Evolutionary conservation across 768 basidiomycete genomes (phyloP).

Genomic region (Lactarius pseudohatsudake): DNA sequence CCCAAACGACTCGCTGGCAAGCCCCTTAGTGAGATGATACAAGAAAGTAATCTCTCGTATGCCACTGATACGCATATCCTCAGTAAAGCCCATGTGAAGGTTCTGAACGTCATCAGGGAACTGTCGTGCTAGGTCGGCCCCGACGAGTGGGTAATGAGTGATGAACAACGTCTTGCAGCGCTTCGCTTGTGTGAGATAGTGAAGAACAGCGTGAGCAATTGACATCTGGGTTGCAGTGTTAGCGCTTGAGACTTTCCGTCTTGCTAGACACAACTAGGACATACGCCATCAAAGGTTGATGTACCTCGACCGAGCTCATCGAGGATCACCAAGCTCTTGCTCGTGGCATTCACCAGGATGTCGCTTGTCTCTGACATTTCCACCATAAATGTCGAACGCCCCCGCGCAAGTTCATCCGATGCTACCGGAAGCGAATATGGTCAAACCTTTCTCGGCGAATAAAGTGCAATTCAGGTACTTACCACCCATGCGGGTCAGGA

Average conservation of each 20-base stretch:
- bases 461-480: conserved; percentile 30
- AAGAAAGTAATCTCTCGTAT: conserved; percentile 82
- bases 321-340: conserved; percentile 79
- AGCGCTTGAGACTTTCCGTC: conserved; percentile 32
- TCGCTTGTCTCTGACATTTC: conserved; percentile 94
- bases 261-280: conserved; percentile 15
- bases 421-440: conserved; percentile 44
- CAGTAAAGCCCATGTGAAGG: conserved; percentile 83
- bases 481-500: conserved; percentile 91
- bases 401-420: conserved; percentile 81
- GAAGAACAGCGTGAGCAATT: conserved; percentile 78
- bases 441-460: conserved; percentile 5
- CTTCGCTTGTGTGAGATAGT: conserved; percentile 59
- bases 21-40: conserved; percentile 69
- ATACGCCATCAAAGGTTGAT: conserved; percentile 82
- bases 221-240: conserved; percentile 61
- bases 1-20: conserved; percentile 84
- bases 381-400: conserved; percentile 95
- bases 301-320: conserved; percentile 92
- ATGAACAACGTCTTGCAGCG: conserved; percentile 85
- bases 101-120: conserved; percentile 68
- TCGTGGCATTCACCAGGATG: conserved; percentile 74
- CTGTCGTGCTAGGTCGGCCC: conserved; percentile 58
- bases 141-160: conserved; percentile 90
- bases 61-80: conserved; percentile 68